phyloP scores from a whole-genome alignment of 306 rosid genomes.

The Carpinus viminea region DNA sequence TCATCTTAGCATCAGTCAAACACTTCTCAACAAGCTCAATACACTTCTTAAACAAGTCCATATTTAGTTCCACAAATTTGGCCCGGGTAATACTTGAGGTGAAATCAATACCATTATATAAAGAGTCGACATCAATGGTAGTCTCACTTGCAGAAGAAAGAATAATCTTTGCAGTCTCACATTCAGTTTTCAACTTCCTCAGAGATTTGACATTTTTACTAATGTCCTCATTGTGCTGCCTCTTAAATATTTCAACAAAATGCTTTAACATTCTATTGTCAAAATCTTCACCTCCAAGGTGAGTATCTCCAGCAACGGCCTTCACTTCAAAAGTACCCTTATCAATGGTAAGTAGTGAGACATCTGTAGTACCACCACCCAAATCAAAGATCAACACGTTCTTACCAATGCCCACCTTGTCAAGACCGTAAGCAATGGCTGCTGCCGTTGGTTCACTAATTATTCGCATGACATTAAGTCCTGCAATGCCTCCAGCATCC shows the following conservation, averaged over 20 bases:
- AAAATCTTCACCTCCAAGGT: conserved; percentile 38
- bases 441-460: conserved; percentile 16
- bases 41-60: conserved; percentile 26
- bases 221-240: conserved; percentile 20
- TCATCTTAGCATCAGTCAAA: conserved; percentile 24
- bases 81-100: conserved; percentile 19
- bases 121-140: not conserved
- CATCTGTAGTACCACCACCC: conserved; percentile 24
- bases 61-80: conserved; percentile 20
- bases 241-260: conserved; percentile 16
- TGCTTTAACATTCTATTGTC: conserved; percentile 29
- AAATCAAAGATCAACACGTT: conserved; percentile 23
- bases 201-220: conserved; percentile 9
- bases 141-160: conserved; percentile 7
- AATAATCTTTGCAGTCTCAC: conserved; percentile 21
- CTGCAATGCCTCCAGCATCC: conserved; percentile 15
- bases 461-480: conserved; percentile 5
- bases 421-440: conserved; percentile 18
- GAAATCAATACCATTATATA: conserved; percentile 23
- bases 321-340: conserved; percentile 7
- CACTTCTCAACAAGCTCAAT: conserved; percentile 25
- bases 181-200: not conserved
- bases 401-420: not conserved
- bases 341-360: conserved; percentile 13
- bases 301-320: conserved; percentile 34